Base-by-base conservation (phyloP, 129 eudicot species). In the Cynara cardunculus region DNA sequence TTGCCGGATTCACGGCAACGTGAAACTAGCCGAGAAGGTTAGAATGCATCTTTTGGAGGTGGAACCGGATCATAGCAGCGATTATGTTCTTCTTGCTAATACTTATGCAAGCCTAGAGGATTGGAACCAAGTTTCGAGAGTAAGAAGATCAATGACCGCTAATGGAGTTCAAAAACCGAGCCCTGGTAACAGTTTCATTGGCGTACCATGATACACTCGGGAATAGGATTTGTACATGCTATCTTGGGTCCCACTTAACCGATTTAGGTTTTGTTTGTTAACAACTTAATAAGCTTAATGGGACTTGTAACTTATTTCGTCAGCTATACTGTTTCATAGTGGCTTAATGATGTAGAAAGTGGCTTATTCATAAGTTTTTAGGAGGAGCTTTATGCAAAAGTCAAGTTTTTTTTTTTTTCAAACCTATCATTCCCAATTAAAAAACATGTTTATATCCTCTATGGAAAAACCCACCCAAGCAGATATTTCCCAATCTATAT, bases 51-150 rank as follows among this genome's bases (percentile, higher is more conserved):
- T 87, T 68, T 78, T 83, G 71, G 81, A 82, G 27, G 69, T 89
- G 85, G 90, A 89, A 22, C 90, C 87, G 0, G 83, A 89, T 82
- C 87, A 89, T 78, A 87, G 90, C 18, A 87, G 91, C 27, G 89
- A 87, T 61, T 87, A 85, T 26, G 84, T 83, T 69, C 91, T 89
- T 78, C 86, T 87, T 24, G 83, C 89, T 65, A 87, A 85, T 69
- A 87, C 84, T 61, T 85, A 87, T 49, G 88, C 91, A 66, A 76
- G 91, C 78, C 62, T 72, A 78, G 91, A 84, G n/a, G 85, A 87
- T 44, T 85, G 91, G 94, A 81, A 84, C 56, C 83, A 81, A 59
- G 87, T 78, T 61, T 83, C 86, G 24, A 69, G 73, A 21, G 85
- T 74, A 72, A 72, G 91, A 74, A 35, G 76, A 67, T 85, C 82